Conservation (phyloP, 176 grass and related monocot genomes). For the Ensete ventricosum region DNA sequence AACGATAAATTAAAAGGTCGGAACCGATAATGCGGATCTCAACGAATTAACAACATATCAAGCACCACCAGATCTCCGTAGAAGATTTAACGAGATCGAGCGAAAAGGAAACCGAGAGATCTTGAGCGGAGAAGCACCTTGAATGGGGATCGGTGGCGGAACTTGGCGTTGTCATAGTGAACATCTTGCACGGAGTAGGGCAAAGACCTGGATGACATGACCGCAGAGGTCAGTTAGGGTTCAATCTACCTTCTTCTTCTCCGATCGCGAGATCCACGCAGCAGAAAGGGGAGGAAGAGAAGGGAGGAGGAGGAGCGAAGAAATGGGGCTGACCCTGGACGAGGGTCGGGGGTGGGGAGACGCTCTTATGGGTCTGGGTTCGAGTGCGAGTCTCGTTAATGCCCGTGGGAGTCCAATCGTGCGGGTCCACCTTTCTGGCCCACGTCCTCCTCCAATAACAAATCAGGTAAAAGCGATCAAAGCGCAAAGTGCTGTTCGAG, state of each 20-base stretch:
- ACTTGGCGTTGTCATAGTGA: constrained; percentile 93
- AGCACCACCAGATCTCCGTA: background rate
- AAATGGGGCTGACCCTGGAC: background rate
- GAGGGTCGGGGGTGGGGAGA: background rate
- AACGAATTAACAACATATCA: background rate
- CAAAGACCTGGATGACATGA: constrained; percentile 29
- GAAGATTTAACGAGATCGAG: background rate
- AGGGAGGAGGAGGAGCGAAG: background rate
- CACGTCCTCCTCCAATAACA: too few species aligned
- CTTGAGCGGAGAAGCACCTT: constrained; percentile 32
- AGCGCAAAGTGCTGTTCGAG: too few species aligned
- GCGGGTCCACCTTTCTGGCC: too few species aligned
- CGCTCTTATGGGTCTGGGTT: background rate
- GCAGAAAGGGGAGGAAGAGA: background rate
- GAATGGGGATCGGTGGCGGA: constrained; percentile 83
- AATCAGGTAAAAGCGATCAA: too few species aligned
- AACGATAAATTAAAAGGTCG: background rate
- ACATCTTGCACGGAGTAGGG: constrained; percentile 78
- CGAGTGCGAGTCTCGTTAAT: too few species aligned
- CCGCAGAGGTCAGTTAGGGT: background rate
- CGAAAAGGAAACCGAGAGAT: background rate
- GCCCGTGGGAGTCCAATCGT: too few species aligned
- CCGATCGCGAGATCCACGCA: constrained; percentile 12
- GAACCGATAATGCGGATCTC: background rate
- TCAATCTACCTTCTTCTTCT: constrained; percentile 1